Conservation (phyloP, 164 flowering plant species). For the Stephania yunnanensis region DNA sequence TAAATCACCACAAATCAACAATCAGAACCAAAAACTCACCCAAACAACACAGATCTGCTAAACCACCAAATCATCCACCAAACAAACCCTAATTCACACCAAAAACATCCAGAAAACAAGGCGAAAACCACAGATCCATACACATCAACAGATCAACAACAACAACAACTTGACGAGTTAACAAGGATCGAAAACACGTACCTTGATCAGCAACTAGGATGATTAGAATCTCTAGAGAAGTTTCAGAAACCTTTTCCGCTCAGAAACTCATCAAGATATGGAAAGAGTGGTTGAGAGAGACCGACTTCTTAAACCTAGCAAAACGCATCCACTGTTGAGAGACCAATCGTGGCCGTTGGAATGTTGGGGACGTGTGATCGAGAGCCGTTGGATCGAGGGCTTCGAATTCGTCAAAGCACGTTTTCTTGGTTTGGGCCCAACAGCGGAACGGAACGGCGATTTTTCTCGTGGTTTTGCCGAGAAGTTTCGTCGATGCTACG, state of each 20-base stretch:
- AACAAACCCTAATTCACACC: conserved; percentile 5
- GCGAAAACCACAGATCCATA: background rate
- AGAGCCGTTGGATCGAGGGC: background rate
- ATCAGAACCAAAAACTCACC: background rate
- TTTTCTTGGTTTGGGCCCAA: background rate
- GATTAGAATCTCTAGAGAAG: background rate
- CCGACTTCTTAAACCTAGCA: background rate
- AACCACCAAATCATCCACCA: background rate
- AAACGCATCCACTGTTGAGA: background rate
- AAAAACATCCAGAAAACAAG: background rate
- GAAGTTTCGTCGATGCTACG: background rate
- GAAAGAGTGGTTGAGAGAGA: background rate
- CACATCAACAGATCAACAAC: background rate
- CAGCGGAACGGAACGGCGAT: background rate
- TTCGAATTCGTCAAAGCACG: no score
- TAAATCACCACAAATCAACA: background rate
- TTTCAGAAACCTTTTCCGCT: background rate
- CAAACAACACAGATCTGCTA: background rate
- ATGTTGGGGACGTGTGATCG: background rate
- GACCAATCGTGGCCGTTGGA: background rate
- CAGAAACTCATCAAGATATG: background rate
- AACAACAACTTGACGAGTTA: background rate
- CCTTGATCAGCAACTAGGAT: conserved; percentile 5
- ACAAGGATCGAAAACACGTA: background rate
- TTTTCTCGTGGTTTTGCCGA: background rate